Evolutionary conservation across 2,329 filamentous ascomycete genomes (phyloP), one percentile per base, ranked within the genome.

Genomic region (Aspergillus ruber): DNA sequence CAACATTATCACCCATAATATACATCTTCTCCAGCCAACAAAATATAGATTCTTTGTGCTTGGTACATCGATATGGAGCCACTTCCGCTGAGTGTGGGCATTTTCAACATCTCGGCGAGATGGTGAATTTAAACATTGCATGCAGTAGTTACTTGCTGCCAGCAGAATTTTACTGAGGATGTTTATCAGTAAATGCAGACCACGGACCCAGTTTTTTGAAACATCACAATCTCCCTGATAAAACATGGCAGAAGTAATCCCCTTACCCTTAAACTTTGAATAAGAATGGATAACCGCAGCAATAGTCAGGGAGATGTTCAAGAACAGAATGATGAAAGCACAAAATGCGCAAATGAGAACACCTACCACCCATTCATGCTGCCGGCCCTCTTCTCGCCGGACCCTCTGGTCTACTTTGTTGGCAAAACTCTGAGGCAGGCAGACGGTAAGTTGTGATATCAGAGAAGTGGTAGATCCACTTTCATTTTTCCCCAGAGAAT

Each of bases 81-180:
- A 74, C 21, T 56, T 58, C 2, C 64, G 58, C 40, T 56, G 50
- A 0, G 52, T 48, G 60, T 82, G 78, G 0, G 74, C 74, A 6
- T 50, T 52, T 44, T 81, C 71, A 8, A 80, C 57, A 23, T 80
- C 75, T 8, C 57, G 49, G 21, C 78, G 61, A 0, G 72, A 79
- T 0, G 78, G 78, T 1, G 77, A 69, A 12, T 64, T 69, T 2
- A 81, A 58, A 13, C 72, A 65, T 50, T 81, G 78, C 73, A 78
- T 78, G 46, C 68, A 71, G 49, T 76, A 78, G 54, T 77, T 78
- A 40, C 71, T 74, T 2, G 73, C 73, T 2, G 67, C 66, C 0
- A 79, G 63, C 13, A 79, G 47, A 0, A 69, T 44, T 0, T 74
- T 77, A 21, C 71, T 69, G 20, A 77, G 57, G 0, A 67, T 50